Evolutionary conservation across 1,284 basidiomycete species (phyloP).

Genomic region (Heterobasidion parviporum): DNA sequence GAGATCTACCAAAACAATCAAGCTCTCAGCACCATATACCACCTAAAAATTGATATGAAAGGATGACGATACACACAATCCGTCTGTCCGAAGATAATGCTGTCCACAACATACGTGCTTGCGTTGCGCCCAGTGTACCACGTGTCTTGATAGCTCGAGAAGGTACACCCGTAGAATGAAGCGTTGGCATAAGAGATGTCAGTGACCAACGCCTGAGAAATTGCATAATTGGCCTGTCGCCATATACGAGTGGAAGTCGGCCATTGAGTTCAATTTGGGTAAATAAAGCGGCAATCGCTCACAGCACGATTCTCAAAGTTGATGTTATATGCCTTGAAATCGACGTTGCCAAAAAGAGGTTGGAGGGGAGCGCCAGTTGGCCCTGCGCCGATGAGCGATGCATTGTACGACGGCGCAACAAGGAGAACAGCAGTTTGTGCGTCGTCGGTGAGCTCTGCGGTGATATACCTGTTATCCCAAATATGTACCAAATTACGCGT

Average conservation of each 20-base stretch:
- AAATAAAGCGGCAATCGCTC: constrained; percentile 11
- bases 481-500: constrained; percentile 46
- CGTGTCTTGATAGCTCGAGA: constrained; percentile 59
- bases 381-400: constrained; percentile 46
- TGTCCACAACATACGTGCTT: constrained; percentile 54
- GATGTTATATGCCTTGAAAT: constrained; percentile 63
- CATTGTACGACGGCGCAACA: constrained; percentile 39
- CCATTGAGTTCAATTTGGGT: neutral
- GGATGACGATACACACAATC: constrained; percentile 39
- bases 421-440: constrained; percentile 45
- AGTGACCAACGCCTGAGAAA: constrained; percentile 52
- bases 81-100: constrained; percentile 53
- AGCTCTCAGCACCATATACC: constrained; percentile 17
- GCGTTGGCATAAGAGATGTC: constrained; percentile 56
- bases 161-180: constrained; percentile 61
- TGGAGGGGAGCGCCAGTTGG: constrained; percentile 48
- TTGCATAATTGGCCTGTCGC: constrained; percentile 43
- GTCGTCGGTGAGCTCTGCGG: constrained; percentile 36
- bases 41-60: neutral
- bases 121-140: constrained; percentile 56
- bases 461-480: constrained; percentile 37
- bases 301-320: constrained; percentile 62
- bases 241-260: neutral
- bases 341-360: constrained; percentile 42
- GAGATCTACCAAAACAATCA: constrained; percentile 18